Conservation (phyloP, 2,329 filamentous ascomycete species). For the Diaporthe vexans region DNA sequence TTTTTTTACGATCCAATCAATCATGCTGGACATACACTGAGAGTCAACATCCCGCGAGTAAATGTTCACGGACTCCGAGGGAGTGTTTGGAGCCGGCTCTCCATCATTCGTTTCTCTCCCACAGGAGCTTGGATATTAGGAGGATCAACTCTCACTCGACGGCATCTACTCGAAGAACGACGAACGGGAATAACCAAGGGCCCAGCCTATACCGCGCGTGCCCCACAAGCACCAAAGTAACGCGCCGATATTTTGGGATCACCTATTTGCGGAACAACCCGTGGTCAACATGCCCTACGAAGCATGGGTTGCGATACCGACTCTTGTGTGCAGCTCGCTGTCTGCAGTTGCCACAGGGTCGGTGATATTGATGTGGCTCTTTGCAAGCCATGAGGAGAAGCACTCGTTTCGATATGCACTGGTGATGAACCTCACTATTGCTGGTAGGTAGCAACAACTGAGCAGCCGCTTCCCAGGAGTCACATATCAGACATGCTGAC, state of each 20-base stretch:
- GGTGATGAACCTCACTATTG: slow-evolving; percentile 37
- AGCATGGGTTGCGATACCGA: slow-evolving; percentile 34
- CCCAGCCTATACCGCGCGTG: neutral
- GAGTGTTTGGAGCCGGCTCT: slow-evolving; percentile 26
- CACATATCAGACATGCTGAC: neutral
- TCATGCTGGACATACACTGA: slow-evolving; percentile 23
- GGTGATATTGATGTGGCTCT: slow-evolving; percentile 36
- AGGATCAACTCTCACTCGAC: neutral
- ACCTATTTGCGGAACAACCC: neutral
- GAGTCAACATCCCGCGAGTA: neutral
- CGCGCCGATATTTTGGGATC: neutral
- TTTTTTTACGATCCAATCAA: slow-evolving; percentile 10
- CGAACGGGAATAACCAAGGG: neutral
- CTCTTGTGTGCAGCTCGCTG: slow-evolving; percentile 37
- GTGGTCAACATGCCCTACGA: slow-evolving; percentile 15
- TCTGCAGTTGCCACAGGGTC: slow-evolving; percentile 39
- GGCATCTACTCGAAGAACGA: neutral
- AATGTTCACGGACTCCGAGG: neutral
- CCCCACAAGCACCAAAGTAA: neutral
- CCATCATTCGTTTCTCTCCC: slow-evolving; percentile 1
- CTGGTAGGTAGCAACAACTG: slow-evolving; percentile 15
- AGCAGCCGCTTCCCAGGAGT: too few relatives aligned
- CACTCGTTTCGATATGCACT: slow-evolving; percentile 37
- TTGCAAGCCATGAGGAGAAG: slow-evolving; percentile 34
- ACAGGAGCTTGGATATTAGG: neutral